A percentile compares a stretch with the other conserved stretches of the same genome.
Evolutionary conservation across 108 stramenopile species (phyloP).

Genomic region (Pseudonitzschia pungens): DNA sequence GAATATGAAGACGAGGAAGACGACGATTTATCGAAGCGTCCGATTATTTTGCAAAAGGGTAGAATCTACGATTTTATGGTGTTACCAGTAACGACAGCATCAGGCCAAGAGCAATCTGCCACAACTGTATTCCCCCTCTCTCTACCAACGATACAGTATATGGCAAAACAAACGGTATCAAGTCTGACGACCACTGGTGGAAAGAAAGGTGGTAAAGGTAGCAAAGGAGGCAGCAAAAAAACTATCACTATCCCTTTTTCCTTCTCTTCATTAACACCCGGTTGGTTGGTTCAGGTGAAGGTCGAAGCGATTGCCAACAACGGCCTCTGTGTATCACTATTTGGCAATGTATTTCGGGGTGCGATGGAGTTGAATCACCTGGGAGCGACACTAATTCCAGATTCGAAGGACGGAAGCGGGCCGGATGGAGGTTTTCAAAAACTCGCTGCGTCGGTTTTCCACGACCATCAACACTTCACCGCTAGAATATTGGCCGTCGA

Average conservation of each 20-base stretch:
- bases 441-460: constrained; percentile 26
- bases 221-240: constrained; percentile 13
- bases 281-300: constrained; percentile 60
- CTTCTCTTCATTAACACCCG: constrained; percentile 57
- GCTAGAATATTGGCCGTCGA: constrained; percentile 86
- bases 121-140: constrained; percentile 30
- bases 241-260: constrained; percentile 30
- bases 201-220: neutral
- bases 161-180: constrained; percentile 29
- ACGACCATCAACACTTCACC: constrained; percentile 46
- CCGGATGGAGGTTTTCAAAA: constrained; percentile 28
- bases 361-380: constrained; percentile 68
- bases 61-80: constrained; percentile 54
- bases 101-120: constrained; percentile 1
- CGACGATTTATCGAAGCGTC: constrained; percentile 11
- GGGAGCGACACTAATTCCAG: constrained; percentile 45
- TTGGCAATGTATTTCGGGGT: constrained; percentile 74
- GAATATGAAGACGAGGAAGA: constrained; percentile 35
- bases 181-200: constrained; percentile 15
- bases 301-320: constrained; percentile 77
- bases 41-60: constrained; percentile 42
- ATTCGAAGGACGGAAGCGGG: constrained; percentile 10
- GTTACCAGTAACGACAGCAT: neutral
- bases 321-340: constrained; percentile 78
- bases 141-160: constrained; percentile 24